phyloP scores from a whole-genome alignment of 768 basidiomycete genomes.

The Leccinum disarticulatum region DNA sequence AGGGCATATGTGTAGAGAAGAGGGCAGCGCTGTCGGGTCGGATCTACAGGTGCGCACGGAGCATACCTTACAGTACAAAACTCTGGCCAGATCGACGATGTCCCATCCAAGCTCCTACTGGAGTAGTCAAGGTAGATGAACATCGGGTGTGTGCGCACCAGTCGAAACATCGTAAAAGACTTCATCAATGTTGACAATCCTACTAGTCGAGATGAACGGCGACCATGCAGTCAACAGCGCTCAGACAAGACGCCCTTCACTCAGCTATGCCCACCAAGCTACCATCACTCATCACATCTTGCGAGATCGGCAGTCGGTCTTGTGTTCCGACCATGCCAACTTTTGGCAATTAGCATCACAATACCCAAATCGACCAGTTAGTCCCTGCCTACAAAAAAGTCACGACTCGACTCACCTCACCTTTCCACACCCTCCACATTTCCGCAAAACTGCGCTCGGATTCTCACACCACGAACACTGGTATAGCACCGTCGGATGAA shows the following conservation, averaged over 20 bases:
- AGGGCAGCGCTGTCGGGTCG: too few relatives aligned
- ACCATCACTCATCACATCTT: not conserved
- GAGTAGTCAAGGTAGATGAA: too few relatives aligned
- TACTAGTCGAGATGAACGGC: too few relatives aligned
- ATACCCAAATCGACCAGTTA: constrained; percentile 3
- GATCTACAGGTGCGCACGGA: too few relatives aligned
- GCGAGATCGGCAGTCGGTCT: constrained; percentile 6
- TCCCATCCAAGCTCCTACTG: too few relatives aligned
- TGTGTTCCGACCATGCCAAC: constrained; percentile 17
- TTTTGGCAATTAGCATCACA: constrained; percentile 19
- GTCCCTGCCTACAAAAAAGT: not conserved
- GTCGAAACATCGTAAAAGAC: not conserved
- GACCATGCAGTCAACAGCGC: too few relatives aligned
- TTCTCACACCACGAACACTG: constrained; percentile 64
- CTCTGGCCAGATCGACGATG: too few relatives aligned
- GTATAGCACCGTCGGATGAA: constrained; percentile 46
- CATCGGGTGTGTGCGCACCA: too few relatives aligned
- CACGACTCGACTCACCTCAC: constrained; percentile 32
- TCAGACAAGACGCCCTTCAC: not conserved
- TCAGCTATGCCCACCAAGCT: not conserved
- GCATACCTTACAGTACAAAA: too few relatives aligned
- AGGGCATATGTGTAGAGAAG: too few relatives aligned
- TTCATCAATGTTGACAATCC: not conserved
- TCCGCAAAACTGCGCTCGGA: constrained; percentile 55
- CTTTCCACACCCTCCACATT: constrained; percentile 46